These are phyloP conservation scores for Aphanoascus verrucosus DNA, from an alignment of 2,329 filamentous ascomycete species.

Conservation along the genomic window DNA sequence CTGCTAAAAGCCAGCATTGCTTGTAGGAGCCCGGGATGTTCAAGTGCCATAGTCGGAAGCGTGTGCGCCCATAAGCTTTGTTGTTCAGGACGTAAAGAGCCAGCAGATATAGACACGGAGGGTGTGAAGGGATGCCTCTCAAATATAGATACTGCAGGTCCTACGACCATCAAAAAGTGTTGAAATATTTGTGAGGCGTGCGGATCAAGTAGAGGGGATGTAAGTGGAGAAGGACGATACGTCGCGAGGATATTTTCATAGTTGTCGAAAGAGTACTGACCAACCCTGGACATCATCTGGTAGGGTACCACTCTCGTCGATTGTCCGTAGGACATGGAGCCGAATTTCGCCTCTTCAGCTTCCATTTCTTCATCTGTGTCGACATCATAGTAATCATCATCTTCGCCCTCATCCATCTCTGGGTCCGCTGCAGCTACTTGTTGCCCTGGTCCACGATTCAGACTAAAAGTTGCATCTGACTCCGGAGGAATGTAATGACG, in stretches of 20 bases:
- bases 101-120: slow-evolving; percentile 52
- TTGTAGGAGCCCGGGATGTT: slow-evolving; percentile 77
- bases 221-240: slow-evolving; percentile 54
- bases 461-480: background rate
- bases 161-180: slow-evolving; percentile 85
- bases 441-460: background rate
- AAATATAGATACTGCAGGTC: slow-evolving; percentile 74
- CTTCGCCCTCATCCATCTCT: slow-evolving; percentile 35
- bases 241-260: slow-evolving; percentile 47
- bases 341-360: slow-evolving; percentile 17
- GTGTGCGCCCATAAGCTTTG: slow-evolving; percentile 57
- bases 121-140: slow-evolving; percentile 71
- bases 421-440: background rate
- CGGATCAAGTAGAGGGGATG: slow-evolving; percentile 66
- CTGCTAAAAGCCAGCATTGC: slow-evolving; percentile 80
- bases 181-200: slow-evolving; percentile 75
- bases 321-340: background rate
- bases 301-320: background rate
- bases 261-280: slow-evolving; percentile 38
- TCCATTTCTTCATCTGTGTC: slow-evolving; percentile 51
- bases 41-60: slow-evolving; percentile 71
- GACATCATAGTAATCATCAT: slow-evolving; percentile 53
- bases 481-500: slow-evolving; percentile 2
- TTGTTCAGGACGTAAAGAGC: slow-evolving; percentile 51
- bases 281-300: background rate